A percentile compares a stretch with the other conserved stretches of the same genome.
phyloP scores from a whole-genome alignment of 148 eudicot genomes.

The Chenopodium suecicum region DNA sequence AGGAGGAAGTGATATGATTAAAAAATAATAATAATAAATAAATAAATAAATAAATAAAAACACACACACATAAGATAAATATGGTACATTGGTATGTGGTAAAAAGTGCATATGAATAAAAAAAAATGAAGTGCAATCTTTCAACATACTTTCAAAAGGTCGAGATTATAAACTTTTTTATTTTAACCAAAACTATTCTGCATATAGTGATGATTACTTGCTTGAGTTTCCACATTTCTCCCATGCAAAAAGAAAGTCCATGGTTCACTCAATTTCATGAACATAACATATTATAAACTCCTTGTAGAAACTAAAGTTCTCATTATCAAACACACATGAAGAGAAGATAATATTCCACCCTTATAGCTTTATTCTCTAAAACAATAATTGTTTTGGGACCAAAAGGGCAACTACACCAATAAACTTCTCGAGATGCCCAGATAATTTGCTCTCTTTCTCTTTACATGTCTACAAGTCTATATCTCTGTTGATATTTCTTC shows the following conservation, averaged over 20 bases:
- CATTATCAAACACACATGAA: constrained; percentile 4
- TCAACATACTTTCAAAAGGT: neutral
- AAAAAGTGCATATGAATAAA: neutral
- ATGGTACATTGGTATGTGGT: neutral
- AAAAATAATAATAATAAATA: neutral
- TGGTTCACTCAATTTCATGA: neutral
- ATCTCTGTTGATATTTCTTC: neutral
- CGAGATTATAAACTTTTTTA: too few species aligned
- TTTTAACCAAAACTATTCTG: too few species aligned
- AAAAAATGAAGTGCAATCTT: too few species aligned
- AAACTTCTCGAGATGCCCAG: neutral
- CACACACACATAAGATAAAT: too few species aligned
- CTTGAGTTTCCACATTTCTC: neutral
- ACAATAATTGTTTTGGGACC: neutral
- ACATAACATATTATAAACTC: neutral
- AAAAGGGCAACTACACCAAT: neutral
- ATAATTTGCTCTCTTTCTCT: too few species aligned
- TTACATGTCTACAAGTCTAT: neutral
- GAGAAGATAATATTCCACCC: neutral
- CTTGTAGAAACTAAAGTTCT: neutral
- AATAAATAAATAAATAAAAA: too few species aligned
- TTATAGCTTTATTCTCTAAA: neutral
- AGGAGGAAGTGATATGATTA: neutral
- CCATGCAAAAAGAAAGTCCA: neutral
- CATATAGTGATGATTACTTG: too few species aligned